Evolutionary conservation across 2,329 filamentous ascomycete genomes (phyloP).

Genomic region (Penicillium sp.): DNA sequence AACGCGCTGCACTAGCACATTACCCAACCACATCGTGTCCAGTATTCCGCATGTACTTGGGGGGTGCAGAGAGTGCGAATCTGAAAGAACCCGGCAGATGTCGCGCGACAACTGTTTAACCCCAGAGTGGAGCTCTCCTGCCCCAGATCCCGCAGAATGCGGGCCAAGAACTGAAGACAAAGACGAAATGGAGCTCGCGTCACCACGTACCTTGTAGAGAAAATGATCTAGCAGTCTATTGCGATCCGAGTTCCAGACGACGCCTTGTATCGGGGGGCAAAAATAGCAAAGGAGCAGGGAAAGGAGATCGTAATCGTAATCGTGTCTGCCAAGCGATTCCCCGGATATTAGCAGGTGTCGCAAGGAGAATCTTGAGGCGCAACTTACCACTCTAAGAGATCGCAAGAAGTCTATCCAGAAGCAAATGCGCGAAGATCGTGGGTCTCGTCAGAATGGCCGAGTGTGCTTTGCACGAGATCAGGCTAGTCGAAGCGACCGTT

Average conservation of each 20-base stretch:
- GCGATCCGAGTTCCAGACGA: conserved; percentile 3
- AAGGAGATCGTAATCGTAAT: conserved; percentile 25
- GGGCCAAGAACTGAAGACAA: background rate
- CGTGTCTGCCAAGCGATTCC: conserved; percentile 21
- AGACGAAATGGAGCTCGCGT: background rate
- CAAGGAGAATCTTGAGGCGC: background rate
- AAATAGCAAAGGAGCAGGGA: conserved; percentile 13
- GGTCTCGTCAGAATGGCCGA: conserved; percentile 22
- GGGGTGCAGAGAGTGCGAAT: background rate
- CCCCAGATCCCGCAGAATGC: background rate
- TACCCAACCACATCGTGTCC: background rate
- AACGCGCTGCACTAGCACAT: background rate
- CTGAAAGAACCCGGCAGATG: background rate
- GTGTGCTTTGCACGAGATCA: conserved; percentile 3
- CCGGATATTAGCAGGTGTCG: conserved; percentile 9
- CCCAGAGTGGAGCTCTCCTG: background rate
- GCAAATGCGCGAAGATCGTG: conserved; percentile 20
- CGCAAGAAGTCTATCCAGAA: conserved; percentile 25
- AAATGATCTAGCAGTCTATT: conserved; percentile 9
- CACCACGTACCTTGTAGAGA: conserved; percentile 8
- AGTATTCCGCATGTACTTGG: background rate
- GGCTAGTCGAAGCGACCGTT: conserved; percentile 7
- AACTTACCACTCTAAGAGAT: conserved; percentile 35
- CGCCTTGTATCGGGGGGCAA: background rate
- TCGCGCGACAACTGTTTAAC: background rate